Percentiles rank a stretch among this genome's conserved stretches.
These are phyloP conservation scores for Coniochaeta ligniaria DNA, from an alignment of 2,329 filamentous ascomycete genomes.

Conservation along the genomic window DNA sequence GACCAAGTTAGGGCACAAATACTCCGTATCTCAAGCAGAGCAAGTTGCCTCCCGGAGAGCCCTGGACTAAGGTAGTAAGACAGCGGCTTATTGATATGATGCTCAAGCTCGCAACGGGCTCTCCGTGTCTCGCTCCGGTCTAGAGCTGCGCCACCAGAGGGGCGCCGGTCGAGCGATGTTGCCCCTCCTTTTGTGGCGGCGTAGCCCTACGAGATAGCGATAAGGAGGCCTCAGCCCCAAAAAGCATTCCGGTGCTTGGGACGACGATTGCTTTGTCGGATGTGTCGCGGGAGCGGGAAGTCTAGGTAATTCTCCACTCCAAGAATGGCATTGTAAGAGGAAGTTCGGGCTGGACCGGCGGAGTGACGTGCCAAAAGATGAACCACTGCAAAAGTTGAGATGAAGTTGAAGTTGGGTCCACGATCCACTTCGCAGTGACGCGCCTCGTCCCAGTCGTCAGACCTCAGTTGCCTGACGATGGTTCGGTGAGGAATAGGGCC, in stretches of 20 bases:
- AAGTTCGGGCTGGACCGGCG: not conserved
- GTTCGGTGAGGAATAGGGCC: no score
- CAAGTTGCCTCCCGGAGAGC: not conserved
- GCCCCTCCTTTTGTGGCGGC: not conserved
- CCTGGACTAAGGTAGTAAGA: not conserved
- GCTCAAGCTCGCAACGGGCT: not conserved
- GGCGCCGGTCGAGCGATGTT: not conserved
- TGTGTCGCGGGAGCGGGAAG: not conserved
- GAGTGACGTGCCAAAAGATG: not conserved
- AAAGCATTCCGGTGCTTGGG: not conserved
- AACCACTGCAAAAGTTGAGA: not conserved
- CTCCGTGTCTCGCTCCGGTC: not conserved
- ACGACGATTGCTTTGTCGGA: not conserved
- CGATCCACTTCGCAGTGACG: not conserved
- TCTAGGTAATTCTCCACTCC: not conserved
- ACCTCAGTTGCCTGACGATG: not conserved
- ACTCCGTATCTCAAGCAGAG: not conserved
- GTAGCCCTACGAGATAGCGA: not conserved
- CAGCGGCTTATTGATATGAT: not conserved
- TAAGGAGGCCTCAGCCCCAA: not conserved
- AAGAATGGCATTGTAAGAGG: not conserved
- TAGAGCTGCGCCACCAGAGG: not conserved
- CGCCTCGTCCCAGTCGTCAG: no score
- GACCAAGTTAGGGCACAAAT: not conserved
- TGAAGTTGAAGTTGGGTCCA: not conserved